phyloP scores from a whole-genome alignment of 2,329 filamentous ascomycete species.

The Fusarium solani-melongenae region DNA sequence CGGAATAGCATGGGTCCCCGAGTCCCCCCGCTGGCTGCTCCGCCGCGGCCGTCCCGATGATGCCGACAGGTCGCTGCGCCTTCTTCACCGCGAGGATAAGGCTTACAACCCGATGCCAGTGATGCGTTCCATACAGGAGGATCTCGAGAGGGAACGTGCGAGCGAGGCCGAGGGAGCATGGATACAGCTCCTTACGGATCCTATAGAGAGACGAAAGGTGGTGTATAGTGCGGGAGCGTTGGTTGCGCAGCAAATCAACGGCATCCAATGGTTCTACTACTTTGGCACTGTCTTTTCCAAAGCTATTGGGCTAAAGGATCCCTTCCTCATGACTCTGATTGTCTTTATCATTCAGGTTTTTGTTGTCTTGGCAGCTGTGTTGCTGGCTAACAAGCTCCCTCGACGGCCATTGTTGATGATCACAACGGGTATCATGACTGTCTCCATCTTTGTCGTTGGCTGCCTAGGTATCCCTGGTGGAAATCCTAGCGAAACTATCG shows the following conservation, averaged over 20 bases:
- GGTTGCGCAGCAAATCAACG: constrained; percentile 60
- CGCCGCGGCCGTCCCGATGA: constrained; percentile 54
- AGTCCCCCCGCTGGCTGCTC: constrained; percentile 48
- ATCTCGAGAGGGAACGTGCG: constrained; percentile 51
- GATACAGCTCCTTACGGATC: constrained; percentile 54
- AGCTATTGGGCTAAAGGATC: constrained; percentile 53
- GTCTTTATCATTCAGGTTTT: constrained; percentile 57
- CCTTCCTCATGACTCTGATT: constrained; percentile 55
- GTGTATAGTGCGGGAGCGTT: constrained; percentile 57
- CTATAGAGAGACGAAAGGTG: constrained; percentile 58
- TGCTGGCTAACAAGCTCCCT: constrained; percentile 54
- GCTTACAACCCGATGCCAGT: constrained; percentile 52
- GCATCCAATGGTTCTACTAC: constrained; percentile 59
- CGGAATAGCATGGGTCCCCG: constrained; percentile 40
- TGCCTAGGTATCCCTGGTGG: constrained; percentile 51
- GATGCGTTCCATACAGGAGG: constrained; percentile 55
- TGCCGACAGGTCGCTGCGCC: constrained; percentile 51
- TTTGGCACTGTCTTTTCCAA: constrained; percentile 57
- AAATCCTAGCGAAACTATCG: constrained; percentile 41
- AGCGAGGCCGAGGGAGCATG: constrained; percentile 49
- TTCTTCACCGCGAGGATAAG: constrained; percentile 54
- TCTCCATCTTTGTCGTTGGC: constrained; percentile 55
- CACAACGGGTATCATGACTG: constrained; percentile 52
- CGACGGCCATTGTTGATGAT: constrained; percentile 52
- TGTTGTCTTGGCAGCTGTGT: constrained; percentile 51